Conservation (phyloP, 177 flowering plant genomes). For the Vitis hybrid region DNA sequence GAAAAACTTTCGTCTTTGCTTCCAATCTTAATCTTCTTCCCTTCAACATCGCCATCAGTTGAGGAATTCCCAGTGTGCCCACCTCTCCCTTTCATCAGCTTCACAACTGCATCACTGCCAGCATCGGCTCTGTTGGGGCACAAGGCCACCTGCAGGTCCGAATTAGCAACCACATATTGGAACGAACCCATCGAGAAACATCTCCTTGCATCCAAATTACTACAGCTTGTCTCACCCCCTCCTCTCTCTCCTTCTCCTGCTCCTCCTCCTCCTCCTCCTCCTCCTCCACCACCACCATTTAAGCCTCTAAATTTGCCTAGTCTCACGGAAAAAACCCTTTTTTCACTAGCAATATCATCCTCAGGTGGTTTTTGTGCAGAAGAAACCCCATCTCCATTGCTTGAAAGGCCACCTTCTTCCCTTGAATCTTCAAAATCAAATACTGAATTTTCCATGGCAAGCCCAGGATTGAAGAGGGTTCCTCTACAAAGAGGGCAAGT, state of each 20-base stretch:
- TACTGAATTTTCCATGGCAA: slow-evolving; percentile 34
- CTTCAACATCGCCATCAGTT: slow-evolving; percentile 35
- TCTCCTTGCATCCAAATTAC: slow-evolving; percentile 59
- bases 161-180: slow-evolving; percentile 55
- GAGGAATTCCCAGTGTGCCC: slow-evolving; percentile 19
- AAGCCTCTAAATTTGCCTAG: slow-evolving; percentile 55
- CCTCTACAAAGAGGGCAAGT: slow-evolving; percentile 58
- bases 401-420: slow-evolving; percentile 27
- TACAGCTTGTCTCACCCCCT: slow-evolving; percentile 46
- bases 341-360: slow-evolving; percentile 22
- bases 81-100: slow-evolving; percentile 17
- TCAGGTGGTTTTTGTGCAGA: slow-evolving; percentile 26
- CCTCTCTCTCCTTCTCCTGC: slow-evolving; percentile 11
- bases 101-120: slow-evolving; percentile 17
- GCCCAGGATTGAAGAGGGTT: slow-evolving; percentile 30
- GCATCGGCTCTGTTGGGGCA: slow-evolving; percentile 13
- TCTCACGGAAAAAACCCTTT: slow-evolving; percentile 54
- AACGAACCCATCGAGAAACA: slow-evolving; percentile 70
- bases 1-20: slow-evolving; percentile 66
- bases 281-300: slow-evolving; percentile 19
- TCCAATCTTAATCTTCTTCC: slow-evolving; percentile 44
- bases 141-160: slow-evolving; percentile 44
- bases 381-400: slow-evolving; percentile 20
- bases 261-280: slow-evolving; percentile 8
- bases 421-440: slow-evolving; percentile 28